These are phyloP conservation scores for Emergomyces orientalis DNA, from an alignment of 2,329 filamentous ascomycete species.

Conservation along the genomic window DNA sequence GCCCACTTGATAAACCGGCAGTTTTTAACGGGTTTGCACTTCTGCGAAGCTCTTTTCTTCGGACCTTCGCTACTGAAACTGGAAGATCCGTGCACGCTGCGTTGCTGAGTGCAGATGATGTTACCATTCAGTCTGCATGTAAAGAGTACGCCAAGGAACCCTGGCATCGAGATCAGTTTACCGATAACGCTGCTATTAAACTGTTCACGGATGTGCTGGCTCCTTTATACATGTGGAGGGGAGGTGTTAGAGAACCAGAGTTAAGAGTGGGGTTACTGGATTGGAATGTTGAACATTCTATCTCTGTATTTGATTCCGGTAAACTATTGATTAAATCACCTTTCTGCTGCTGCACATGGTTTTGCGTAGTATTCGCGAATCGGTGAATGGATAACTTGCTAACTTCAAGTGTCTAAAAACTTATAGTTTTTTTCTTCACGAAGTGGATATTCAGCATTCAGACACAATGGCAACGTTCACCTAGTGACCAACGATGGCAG, in stretches of 20 bases:
- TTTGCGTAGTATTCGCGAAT: neutral
- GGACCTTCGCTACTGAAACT: neutral
- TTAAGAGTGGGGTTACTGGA: neutral
- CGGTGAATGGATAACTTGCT: neutral
- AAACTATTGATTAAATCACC: neutral
- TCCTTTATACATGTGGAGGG: neutral
- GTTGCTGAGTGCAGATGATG: neutral
- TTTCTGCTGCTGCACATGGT: neutral
- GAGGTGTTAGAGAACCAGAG: neutral
- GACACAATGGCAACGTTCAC: neutral
- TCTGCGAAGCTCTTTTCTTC: neutral
- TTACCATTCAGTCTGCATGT: neutral
- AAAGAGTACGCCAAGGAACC: neutral
- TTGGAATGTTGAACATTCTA: neutral
- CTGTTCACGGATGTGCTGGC: neutral
- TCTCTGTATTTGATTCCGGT: slow-evolving; percentile 1
- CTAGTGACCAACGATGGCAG: neutral
- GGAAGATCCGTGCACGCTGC: neutral
- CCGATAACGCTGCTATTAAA: neutral
- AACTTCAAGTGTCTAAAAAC: neutral
- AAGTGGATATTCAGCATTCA: neutral
- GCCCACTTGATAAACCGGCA: neutral
- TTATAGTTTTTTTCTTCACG: neutral
- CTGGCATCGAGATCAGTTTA: neutral
- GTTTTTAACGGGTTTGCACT: neutral